Evolutionary conservation across 2,329 filamentous ascomycete genomes (phyloP).

Genomic region (Aspergillus ochraceoroseus): DNA sequence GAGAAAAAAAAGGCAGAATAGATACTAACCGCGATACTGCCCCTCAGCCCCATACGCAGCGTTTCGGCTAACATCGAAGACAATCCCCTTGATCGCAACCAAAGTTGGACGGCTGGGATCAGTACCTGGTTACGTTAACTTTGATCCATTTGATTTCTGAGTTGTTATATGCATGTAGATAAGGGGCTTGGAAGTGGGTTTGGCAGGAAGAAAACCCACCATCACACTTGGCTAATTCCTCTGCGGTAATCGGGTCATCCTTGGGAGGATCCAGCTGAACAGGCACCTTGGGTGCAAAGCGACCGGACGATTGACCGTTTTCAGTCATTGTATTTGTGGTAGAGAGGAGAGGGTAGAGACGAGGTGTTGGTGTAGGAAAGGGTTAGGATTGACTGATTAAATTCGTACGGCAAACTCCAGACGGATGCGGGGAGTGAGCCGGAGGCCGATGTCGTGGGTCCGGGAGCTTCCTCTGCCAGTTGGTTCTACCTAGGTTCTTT

Average conservation of each 20-base stretch:
- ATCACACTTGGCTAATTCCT: conserved; percentile 74
- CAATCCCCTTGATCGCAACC: conserved; percentile 72
- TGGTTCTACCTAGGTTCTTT: no score
- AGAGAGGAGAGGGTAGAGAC: background rate
- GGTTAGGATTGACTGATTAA: background rate
- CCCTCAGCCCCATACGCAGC: conserved; percentile 76
- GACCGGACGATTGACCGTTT: conserved; percentile 31
- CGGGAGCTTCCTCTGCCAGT: no score
- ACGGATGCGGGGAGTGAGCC: no score
- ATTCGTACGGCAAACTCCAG: no score
- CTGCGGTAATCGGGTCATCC: conserved; percentile 74
- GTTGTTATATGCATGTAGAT: no score
- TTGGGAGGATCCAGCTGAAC: conserved; percentile 72
- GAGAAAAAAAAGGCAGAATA: background rate
- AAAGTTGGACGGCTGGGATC: conserved; percentile 50
- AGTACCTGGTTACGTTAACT: no score
- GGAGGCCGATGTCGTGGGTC: no score
- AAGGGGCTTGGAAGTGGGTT: no score
- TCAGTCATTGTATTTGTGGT: conserved; percentile 26
- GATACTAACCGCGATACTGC: conserved; percentile 70
- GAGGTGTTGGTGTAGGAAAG: background rate
- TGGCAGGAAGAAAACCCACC: conserved; percentile 53
- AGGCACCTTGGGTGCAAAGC: conserved; percentile 41
- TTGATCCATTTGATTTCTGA: no score
- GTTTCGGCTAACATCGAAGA: conserved; percentile 92